Evolutionary conservation across 768 basidiomycete species (phyloP).

Genomic region (Boletus vinaceobasis): DNA sequence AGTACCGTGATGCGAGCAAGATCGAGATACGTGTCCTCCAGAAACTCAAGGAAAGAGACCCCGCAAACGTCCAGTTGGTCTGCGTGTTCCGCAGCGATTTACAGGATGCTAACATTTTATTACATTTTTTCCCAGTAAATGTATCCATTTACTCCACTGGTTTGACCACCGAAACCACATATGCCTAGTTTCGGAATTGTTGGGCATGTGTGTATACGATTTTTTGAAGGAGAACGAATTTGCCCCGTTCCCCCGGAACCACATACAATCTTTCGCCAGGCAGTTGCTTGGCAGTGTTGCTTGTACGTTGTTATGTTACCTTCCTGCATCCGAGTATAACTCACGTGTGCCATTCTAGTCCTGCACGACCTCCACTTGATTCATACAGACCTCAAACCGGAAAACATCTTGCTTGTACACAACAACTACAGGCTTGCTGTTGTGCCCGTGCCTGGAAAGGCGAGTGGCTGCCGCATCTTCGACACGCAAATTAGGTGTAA

Average conservation of each 20-base stretch:
- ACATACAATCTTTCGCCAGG: slow-evolving; percentile 93
- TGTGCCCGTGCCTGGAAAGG: slow-evolving; percentile 66
- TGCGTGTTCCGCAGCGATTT: slow-evolving; percentile 6
- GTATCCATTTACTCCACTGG: slow-evolving; percentile 90
- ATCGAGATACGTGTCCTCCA: slow-evolving; percentile 96
- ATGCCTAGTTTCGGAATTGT: slow-evolving; percentile 91
- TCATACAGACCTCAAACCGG: slow-evolving; percentile 98
- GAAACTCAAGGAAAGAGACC: slow-evolving; percentile 86
- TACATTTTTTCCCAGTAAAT: slow-evolving; percentile 63
- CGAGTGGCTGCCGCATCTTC: slow-evolving; percentile 22
- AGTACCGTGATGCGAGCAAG: slow-evolving; percentile 98
- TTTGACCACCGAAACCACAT: slow-evolving; percentile 98
- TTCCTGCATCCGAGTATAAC: background rate
- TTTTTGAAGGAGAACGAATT: slow-evolving; percentile 98
- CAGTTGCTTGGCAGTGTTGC: slow-evolving; percentile 91
- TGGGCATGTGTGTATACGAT: slow-evolving; percentile 98
- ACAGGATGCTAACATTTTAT: slow-evolving; percentile 18
- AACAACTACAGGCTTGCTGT: slow-evolving; percentile 68
- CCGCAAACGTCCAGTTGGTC: slow-evolving; percentile 81
- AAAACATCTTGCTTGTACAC: slow-evolving; percentile 93
- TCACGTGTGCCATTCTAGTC: slow-evolving; percentile 46
- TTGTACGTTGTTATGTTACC: slow-evolving; percentile 55
- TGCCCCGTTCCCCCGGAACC: slow-evolving; percentile 90
- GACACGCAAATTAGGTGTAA: slow-evolving; percentile 1
- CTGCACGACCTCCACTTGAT: slow-evolving; percentile 87